Base-by-base conservation (phyloP, 495 filamentous ascomycete genomes). In the Neurospora sp. region DNA sequence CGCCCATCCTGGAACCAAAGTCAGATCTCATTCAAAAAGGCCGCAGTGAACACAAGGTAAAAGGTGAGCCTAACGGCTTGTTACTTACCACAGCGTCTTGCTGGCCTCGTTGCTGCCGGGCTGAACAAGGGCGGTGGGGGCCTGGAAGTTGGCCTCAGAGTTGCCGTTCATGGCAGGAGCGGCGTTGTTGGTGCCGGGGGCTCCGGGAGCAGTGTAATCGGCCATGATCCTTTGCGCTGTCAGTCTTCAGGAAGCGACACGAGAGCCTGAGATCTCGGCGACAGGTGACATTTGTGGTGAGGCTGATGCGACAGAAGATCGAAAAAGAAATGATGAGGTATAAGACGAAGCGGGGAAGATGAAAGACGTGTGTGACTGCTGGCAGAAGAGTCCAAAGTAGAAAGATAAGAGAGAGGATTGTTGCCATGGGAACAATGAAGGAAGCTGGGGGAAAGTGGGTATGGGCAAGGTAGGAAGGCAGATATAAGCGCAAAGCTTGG, bases 1-100 rank as follows among this genome's bases (percentile, higher is more conserved):
- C 96, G 73, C 96, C 96, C 96, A 99, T 99, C 96, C 94, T 92
- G 83, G 85, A 86, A 69, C 75, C 79, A 77, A 79, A 71, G 73
- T 80, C 71, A 77, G 71, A 69, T 41, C 42, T 10, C 44, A 70
- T 68, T 74, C 70, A 18, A 10, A 8, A 9, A 61, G 48, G 3
- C 20, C 48, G 22, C 20, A 69, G 22, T 53, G n/a, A 16, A 16
- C 14, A 44, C 18, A 20, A 41, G 27, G 10, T 69, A 16, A 27
- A 27, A 20, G 22, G 31, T 12, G 37, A 39, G 37, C 40, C 35
- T 27, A 18, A 4, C 14, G 22, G 59, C 35, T 12, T 12, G 3
- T 14, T 31, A 72, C 79, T 72, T 81, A 86, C 84, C 84, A 86
- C 0, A 86, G 81, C 14, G 84, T 83, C 76, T 82, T 82, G 12